phyloP scores from a whole-genome alignment of 1,139 yeast genomes.

The Candida labiduridarum region DNA sequence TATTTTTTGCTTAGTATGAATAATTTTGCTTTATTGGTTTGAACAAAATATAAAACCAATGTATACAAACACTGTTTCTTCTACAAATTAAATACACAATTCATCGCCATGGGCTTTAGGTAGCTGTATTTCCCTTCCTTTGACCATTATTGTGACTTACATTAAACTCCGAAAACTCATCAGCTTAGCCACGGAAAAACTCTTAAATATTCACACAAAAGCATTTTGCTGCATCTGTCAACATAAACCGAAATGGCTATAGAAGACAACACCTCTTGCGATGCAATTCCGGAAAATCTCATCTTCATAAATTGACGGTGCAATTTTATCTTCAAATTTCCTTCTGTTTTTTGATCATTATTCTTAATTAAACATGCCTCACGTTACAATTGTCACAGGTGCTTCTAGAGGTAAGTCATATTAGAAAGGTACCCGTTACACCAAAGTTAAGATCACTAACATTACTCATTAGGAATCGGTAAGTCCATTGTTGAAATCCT shows the following conservation, averaged over 20 bases:
- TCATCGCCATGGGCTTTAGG: too few relatives aligned
- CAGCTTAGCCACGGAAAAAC: constrained; percentile 1
- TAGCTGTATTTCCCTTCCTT: too few relatives aligned
- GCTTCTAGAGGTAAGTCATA: constrained; percentile 51
- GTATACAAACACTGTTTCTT: too few relatives aligned
- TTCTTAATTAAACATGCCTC: neutral
- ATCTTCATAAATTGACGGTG: neutral
- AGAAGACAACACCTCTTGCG: neutral
- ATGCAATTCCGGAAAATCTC: neutral
- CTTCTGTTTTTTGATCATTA: too few relatives aligned
- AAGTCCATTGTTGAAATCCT: constrained; percentile 62
- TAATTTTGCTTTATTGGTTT: too few relatives aligned
- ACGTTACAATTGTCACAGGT: constrained; percentile 58
- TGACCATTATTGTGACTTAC: neutral
- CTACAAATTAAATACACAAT: too few relatives aligned
- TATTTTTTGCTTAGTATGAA: too few relatives aligned
- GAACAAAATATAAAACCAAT: too few relatives aligned
- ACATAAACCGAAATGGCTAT: neutral
- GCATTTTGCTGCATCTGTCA: neutral
- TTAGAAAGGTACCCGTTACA: neutral
- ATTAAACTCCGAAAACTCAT: neutral
- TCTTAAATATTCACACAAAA: neutral
- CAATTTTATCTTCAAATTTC: too few relatives aligned
- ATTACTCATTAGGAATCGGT: constrained; percentile 50
- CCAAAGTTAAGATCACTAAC: too few relatives aligned